A percentile compares a stretch with the other conserved stretches of the same genome.
These are phyloP conservation scores for Aspergillus latus DNA, from an alignment of 2,329 filamentous ascomycete species.

Conservation along the genomic window DNA sequence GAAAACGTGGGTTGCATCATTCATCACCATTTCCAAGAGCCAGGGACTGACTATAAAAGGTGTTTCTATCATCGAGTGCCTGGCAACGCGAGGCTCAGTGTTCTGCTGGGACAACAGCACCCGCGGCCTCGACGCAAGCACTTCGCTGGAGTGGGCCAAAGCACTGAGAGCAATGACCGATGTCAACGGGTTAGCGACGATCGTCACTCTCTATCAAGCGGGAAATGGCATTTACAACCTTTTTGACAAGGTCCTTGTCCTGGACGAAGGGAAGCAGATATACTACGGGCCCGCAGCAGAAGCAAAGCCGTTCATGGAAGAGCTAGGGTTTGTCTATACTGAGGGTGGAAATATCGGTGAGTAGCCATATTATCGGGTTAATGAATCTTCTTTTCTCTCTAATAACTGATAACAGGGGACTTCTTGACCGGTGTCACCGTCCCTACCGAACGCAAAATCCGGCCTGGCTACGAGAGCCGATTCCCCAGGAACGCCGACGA, in stretches of 20 bases:
- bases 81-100: conserved; percentile 59
- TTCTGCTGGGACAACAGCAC: conserved; percentile 69
- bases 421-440: conserved; percentile 66
- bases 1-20: conserved; percentile 54
- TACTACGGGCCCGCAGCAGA: conserved; percentile 63
- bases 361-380: too few species aligned
- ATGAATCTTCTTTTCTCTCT: too few species aligned
- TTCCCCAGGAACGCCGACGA: conserved; percentile 46
- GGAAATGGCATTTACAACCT: conserved; percentile 68
- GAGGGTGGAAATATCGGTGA: conserved; percentile 65
- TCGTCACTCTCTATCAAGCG: conserved; percentile 69
- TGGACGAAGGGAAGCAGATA: conserved; percentile 65
- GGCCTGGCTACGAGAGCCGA: conserved; percentile 43
- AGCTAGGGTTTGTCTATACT: conserved; percentile 62
- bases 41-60: too few species aligned
- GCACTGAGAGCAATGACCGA: conserved; percentile 65
- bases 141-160: conserved; percentile 61
- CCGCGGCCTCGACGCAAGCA: conserved; percentile 64
- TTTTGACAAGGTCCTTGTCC: conserved; percentile 69
- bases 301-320: conserved; percentile 65
- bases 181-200: conserved; percentile 58
- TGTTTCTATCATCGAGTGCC: conserved; percentile 64
- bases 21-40: too few species aligned
- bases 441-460: conserved; percentile 49
- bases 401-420: not conserved